Percentiles rank a stretch among this genome's conserved stretches.
Evolutionary conservation across 495 filamentous ascomycete species (phyloP).

Genomic region (Ramalina peruviana): DNA sequence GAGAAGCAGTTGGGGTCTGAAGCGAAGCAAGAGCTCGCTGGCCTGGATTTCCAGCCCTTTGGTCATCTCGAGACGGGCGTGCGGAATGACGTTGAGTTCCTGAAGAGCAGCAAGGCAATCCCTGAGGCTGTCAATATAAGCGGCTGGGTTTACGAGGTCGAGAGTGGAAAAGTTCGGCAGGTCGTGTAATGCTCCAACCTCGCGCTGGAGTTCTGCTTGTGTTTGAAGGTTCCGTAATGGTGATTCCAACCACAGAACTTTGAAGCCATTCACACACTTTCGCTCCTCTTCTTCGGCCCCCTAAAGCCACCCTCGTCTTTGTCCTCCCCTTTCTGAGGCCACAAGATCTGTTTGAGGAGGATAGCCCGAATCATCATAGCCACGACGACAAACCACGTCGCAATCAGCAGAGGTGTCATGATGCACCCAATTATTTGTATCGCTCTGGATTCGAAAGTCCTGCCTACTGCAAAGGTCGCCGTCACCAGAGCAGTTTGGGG

Average conservation of each 20-base stretch:
- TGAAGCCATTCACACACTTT: not conserved
- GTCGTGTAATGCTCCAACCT: constrained; percentile 23
- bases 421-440: constrained; percentile 57
- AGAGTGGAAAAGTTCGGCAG: constrained; percentile 54
- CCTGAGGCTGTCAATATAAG: constrained; percentile 43
- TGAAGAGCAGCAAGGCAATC: constrained; percentile 47
- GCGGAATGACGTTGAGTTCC: constrained; percentile 46
- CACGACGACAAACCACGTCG: constrained; percentile 60
- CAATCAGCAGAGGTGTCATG: constrained; percentile 43
- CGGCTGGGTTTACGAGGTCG: constrained; percentile 71
- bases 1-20: constrained; percentile 41
- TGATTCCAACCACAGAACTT: no score
- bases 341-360: constrained; percentile 46
- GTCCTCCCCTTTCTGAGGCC: constrained; percentile 59
- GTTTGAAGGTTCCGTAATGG: no score
- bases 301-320: constrained; percentile 46
- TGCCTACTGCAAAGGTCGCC: constrained; percentile 58
- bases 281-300: constrained; percentile 3
- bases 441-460: constrained; percentile 43
- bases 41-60: constrained; percentile 53
- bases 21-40: constrained; percentile 24
- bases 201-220: not conserved
- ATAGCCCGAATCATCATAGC: constrained; percentile 58
- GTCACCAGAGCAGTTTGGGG: constrained; percentile 69
- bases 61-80: constrained; percentile 48